Base-by-base conservation (phyloP, 192 early-diverging fungal species). In the Coemansia sp. region DNA sequence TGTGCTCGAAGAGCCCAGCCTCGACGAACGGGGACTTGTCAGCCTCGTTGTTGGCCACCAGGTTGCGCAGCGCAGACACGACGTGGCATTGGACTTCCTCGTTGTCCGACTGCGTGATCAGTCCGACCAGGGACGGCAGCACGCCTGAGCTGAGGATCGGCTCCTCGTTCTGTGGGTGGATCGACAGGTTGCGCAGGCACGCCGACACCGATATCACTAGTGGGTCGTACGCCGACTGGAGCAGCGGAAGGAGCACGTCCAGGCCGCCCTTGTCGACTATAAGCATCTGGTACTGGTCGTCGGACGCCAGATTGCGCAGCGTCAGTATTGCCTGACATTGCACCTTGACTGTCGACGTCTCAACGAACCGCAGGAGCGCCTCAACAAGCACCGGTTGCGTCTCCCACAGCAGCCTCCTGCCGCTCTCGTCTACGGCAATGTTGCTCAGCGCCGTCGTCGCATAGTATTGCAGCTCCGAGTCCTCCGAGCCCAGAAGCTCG, bases 381-480 rank as follows among this genome's bases (percentile, higher is more conserved):
- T 88, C 87, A 26, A 93, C 86, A 7, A 95, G 81, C 63, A 81
- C 75, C 7, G 89, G 84, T 63, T 94, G 93, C 7, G 90, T 84
- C 31, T 87, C 84, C 31, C 89, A 87, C 51, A 91, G 75, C 51
- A 87, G 84, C 76, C 83, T 85, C 43, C 89, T 83, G 63, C 87
- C 86, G 39, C 72, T 69, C 16, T 80, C 86, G 82, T 93, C 93
- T 1, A 95, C 94, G 0, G 92, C 92, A 62, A 95, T 91, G 71
- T 95, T 94, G 70, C 89, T 91, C 25, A 95, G 86, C 21, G 92
- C 92, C 37, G 94, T 95, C 29, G 91, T 91, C 51, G 88, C 92
- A 56, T 95, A 95, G 75, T 95, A 95, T 69, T 94, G 92, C 16
- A 94, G 88, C 79, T 95, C 93, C 25, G 86, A 81, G 67, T 95